Base-by-base conservation (phyloP, 768 basidiomycete genomes). In the Chalciporus chontae region DNA sequence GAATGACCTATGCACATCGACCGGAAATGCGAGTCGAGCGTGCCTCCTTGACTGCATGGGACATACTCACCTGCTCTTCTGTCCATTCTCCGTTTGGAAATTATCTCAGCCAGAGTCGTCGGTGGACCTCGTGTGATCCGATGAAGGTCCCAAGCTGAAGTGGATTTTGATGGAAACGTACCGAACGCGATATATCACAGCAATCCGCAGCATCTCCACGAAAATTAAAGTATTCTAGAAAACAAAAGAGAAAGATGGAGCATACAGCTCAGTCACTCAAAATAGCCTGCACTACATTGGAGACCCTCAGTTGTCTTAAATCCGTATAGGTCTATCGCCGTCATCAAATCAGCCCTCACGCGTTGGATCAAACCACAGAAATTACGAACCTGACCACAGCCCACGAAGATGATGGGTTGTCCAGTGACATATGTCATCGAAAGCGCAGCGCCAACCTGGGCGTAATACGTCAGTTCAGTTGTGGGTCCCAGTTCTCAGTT, bases 391-490 rank as follows among this genome's bases (percentile, higher is more conserved):
- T 94, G 94, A 32, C 96, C 96, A 61, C 93, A 96, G 7, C 96
- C 96, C 55, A 99, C 93, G 66, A 99, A 99, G 19, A 97, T 78
- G 71, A 99, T 97, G 15, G 96, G 95, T 64, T 98, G 94, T 19
- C 96, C 95, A 2, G 96, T 98, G 47, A 97, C 92, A 69, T 96
- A 98, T 44, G 95, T 96, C 96, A 99, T 98, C 3, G 93, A 96
- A 45, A 99, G 77, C 8, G 96, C 96, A 7, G 96, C 96, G 31
- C 96, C 96, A 44, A 99, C 95, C 94, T 96, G 23, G 11, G 5
- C 8, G 47, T 38, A 61, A 31, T 3, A 42, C 8, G 29, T 49
- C 40, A 53, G 29, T 45, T 23, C 26, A 40, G 40, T 17, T 34
- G 18, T 18, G 21, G 15, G n/a, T 29, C 36, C 15, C 27, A 24